Evolutionary conservation across 176 grass and related monocot species (phyloP), one percentile per base, ranked within the genome.

Genomic region (Oryza meyeriana): DNA sequence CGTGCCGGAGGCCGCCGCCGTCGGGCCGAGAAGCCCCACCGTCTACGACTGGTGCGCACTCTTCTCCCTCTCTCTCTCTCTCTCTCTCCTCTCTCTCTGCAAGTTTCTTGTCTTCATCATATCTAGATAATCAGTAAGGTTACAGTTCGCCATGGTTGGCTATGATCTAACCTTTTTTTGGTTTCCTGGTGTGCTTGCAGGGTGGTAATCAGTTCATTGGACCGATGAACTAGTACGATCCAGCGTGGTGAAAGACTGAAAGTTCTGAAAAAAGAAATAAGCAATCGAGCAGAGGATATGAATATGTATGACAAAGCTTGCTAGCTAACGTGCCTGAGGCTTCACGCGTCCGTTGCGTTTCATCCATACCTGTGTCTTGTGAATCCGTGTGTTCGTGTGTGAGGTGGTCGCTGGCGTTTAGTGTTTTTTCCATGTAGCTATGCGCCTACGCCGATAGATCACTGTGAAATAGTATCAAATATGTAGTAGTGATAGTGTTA

Each of bases 31-130:
- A 75, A 97, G 80, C 73, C 94, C 94, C 87, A 97, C 91, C 44
- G 94, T 97, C 18, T 97, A 94, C 25, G 94, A 97, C 83, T 97
- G 94, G 94, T 97, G 76, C 40, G 94, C 94, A 22, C n/a, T 10
- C 9, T 59, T 59, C 55, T 25, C 1, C 12, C 38, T 39, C 38
- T 39, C 1, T n/a, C 3, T 55, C 48, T 52, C 9, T 24, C 22
- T 25, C 1, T 41, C 38, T 39, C 38, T 39, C 38, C 1, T n/a
- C 3, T 55, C 48, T 52, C 9, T 24, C 55, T 59, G 50, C 50
- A 22, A 22, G 18, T n/a, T n/a, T 50, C 47, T 50, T 50, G 47
- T 2, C 47, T 50, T 16, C 10, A 55, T 48, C 45, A 22, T 55
- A 55, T 4, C 48, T 55, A 5, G 6, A 55, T 55, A 22, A 20